phyloP scores from a whole-genome alignment of 371 early-diverging fungal species.

The Ordospora pajunii region DNA sequence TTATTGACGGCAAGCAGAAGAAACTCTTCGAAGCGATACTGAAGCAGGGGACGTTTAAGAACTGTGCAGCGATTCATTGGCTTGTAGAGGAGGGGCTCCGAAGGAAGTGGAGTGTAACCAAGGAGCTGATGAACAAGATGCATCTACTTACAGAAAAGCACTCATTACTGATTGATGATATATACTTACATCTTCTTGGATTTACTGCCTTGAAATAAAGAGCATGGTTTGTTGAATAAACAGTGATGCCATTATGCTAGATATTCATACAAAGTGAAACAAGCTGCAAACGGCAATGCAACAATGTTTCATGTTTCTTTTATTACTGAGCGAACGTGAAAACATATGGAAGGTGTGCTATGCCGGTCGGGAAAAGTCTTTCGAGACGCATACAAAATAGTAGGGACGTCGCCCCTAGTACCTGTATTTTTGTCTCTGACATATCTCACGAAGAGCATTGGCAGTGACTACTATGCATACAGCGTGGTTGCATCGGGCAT shows the following conservation, averaged over 20 bases:
- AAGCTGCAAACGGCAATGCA: no score
- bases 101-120: not conserved
- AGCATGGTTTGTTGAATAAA: not conserved
- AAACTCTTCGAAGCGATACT: not conserved
- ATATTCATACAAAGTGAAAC: no score
- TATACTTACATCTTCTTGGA: not conserved
- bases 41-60: conserved; percentile 11
- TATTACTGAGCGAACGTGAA: not conserved
- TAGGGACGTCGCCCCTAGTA: not conserved
- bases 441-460: not conserved
- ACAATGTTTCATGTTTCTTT: conserved; percentile 1
- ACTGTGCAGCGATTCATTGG: conserved; percentile 4
- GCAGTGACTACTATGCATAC: not conserved
- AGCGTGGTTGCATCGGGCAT: conserved; percentile 1
- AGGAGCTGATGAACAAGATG: not conserved
- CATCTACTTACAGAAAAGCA: not conserved
- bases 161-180: not conserved
- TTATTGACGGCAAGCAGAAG: not conserved
- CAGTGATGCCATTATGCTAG: no score
- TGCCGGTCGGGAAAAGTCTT: not conserved
- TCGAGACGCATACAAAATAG: not conserved
- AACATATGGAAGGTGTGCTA: not conserved
- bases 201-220: not conserved
- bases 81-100: not conserved
- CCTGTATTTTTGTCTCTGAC: conserved; percentile 1